phyloP scores from a whole-genome alignment of 78 protist species.

The Protostelium mycophagum region DNA sequence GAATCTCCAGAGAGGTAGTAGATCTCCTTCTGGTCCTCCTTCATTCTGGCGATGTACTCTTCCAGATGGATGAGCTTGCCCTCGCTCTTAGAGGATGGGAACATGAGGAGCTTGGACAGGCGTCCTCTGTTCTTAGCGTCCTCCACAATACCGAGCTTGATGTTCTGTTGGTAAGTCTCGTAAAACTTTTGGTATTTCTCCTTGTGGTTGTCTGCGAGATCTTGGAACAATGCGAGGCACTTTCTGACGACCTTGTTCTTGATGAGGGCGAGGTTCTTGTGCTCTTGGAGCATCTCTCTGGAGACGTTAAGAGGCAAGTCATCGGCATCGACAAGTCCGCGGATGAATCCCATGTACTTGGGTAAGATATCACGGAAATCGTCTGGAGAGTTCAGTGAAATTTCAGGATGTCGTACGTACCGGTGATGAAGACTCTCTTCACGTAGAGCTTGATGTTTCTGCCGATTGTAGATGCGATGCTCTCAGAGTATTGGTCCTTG shows the following conservation, averaged over 20 bases:
- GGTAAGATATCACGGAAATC: slow-evolving; percentile 94
- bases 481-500: slow-evolving; percentile 26
- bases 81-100: slow-evolving; percentile 43
- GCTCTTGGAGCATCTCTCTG: slow-evolving; percentile 95
- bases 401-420: slow-evolving; percentile 29
- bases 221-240: slow-evolving; percentile 83
- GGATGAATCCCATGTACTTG: slow-evolving; percentile 89
- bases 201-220: slow-evolving; percentile 33
- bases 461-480: slow-evolving; percentile 14
- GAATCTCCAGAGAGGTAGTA: slow-evolving; percentile 85
- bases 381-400: slow-evolving; percentile 61
- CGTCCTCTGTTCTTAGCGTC: slow-evolving; percentile 73
- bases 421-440: slow-evolving; percentile 96
- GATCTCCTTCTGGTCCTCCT: slow-evolving; percentile 86
- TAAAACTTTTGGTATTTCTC: slow-evolving; percentile 76
- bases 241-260: slow-evolving; percentile 86
- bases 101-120: slow-evolving; percentile 92
- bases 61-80: slow-evolving; percentile 63
- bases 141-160: slow-evolving; percentile 97
- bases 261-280: slow-evolving; percentile 70
- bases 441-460: slow-evolving; percentile 90
- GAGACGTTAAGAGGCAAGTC: slow-evolving; percentile 98
- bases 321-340: slow-evolving; percentile 97
- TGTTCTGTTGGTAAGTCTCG: slow-evolving; percentile 78
- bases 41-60: slow-evolving; percentile 88